Conservation (phyloP, 2,329 filamentous ascomycete genomes). For the Coniochaeta sp. region DNA sequence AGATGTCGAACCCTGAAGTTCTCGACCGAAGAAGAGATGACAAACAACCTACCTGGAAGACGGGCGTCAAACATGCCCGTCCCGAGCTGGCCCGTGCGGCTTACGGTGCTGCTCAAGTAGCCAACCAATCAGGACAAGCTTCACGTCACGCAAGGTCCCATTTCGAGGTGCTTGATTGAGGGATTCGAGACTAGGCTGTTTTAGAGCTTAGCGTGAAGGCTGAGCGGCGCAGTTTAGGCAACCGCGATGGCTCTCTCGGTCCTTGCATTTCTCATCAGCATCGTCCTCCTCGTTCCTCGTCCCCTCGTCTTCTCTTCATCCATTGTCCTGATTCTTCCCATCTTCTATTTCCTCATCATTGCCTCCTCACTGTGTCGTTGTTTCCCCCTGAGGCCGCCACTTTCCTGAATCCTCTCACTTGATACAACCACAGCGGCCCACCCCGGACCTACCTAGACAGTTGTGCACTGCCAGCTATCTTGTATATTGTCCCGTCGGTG, state of each 20-base stretch:
- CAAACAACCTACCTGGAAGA: no score
- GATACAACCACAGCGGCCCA: background rate
- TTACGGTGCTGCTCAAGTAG: background rate
- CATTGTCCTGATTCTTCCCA: background rate
- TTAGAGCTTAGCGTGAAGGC: background rate
- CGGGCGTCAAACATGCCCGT: background rate
- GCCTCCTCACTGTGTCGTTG: background rate
- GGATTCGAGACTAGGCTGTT: background rate
- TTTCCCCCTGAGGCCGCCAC: background rate
- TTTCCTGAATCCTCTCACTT: background rate
- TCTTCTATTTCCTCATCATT: background rate
- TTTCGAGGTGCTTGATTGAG: background rate
- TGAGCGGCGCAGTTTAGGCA: slow-evolving; percentile 3
- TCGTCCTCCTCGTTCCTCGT: background rate
- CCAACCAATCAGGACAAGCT: background rate
- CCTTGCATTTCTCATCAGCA: slow-evolving; percentile 3
- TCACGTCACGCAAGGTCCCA: background rate
- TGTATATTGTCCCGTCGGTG: background rate
- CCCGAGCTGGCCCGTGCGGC: background rate
- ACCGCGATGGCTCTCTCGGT: background rate
- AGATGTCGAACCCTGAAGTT: background rate
- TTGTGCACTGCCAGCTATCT: background rate
- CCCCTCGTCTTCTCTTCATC: background rate
- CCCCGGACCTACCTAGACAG: background rate
- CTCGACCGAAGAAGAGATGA: background rate